Base-by-base conservation (phyloP, 768 basidiomycete genomes). In the Pulveroboletus sp. region DNA sequence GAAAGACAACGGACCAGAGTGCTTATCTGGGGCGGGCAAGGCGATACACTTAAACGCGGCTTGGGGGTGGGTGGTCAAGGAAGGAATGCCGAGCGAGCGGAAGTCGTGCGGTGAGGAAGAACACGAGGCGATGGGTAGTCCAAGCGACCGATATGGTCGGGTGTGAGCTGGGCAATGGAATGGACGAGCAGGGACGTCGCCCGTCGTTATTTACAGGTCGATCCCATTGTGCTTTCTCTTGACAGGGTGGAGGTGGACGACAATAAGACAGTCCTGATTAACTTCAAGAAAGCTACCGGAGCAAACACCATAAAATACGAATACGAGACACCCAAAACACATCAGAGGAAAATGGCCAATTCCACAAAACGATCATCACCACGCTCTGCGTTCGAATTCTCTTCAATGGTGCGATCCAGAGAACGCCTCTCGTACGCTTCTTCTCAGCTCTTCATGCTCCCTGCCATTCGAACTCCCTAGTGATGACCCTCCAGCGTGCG, bases 361-460 rank as follows among this genome's bases (percentile, higher is more conserved):
- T 4, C 49, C 18, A 35, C 27, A 14, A 18, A 24, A 50, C 24
- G 21, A 31, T 28, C 6, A 49, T 31, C 48, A 48, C 37, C 6
- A 38, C n/a, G 15, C 26, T 7, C 26, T 21, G 15, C 15, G 10
- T 41, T 35, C 41, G 37, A n/a, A 6, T 14, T 28, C 13, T 33
- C 44, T 18, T 60, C 64, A 68, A 50, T 68, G 66, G 46, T 80
- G 78, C 24, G 83, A 82, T 38, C 82, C 78, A 9, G 81, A 78
- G 52, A 92, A 84, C 8, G 90, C 89, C 58, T 92, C 89, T 47
- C 86, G 75, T 48, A 93, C 87, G 55, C 89, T 93, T 67, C 82
- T 76, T 61, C 88, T 73, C 48, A 93, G 73, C 66, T 90, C 88
- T 52, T 90, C 88, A 49, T 88, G 84, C n/a, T 86, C 84, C 46